A percentile compares a stretch with the other conserved stretches of the same genome.
These are phyloP conservation scores for Aphelidium insulamus DNA, from an alignment of 371 early-diverging fungal genomes.

Conservation along the genomic window DNA sequence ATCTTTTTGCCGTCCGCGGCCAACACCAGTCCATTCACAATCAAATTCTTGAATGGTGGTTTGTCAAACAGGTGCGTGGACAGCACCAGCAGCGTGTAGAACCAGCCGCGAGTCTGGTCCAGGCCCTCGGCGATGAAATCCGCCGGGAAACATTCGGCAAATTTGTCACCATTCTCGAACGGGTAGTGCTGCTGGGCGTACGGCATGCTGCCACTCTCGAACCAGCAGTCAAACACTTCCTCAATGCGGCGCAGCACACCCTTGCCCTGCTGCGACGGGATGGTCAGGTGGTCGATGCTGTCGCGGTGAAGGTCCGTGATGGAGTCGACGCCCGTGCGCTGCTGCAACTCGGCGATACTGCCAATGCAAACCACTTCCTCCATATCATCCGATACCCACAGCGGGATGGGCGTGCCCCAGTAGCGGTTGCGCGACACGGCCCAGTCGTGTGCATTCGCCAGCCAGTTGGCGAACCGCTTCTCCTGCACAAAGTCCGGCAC, in stretches of 20 bases:
- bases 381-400: conserved; percentile 92
- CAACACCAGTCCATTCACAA: conserved; percentile 96
- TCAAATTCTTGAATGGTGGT: conserved; percentile 98
- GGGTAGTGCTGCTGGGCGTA: conserved; percentile 99
- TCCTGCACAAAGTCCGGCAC: conserved; percentile 95
- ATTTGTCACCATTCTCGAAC: conserved; percentile 79
- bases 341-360: conserved; percentile 83
- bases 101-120: conserved; percentile 99
- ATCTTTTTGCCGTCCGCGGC: conserved; percentile 99
- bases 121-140: conserved; percentile 99
- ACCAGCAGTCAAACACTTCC: conserved; percentile 99
- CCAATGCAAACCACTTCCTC: conserved; percentile 89
- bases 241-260: conserved; percentile 79
- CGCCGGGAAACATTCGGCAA: conserved; percentile 87
- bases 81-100: conserved; percentile 98
- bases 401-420: conserved; percentile 99
- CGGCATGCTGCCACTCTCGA: conserved; percentile 96
- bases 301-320: conserved; percentile 98
- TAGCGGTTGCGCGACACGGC: conserved; percentile 96
- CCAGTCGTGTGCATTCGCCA: conserved; percentile 98
- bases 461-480: conserved; percentile 98
- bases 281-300: conserved; percentile 89
- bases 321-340: conserved; percentile 59
- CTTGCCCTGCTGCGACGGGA: conserved; percentile 80
- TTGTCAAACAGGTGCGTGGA: conserved; percentile 94